Conservation (phyloP, 2,329 filamentous ascomycete species). For the Colletotrichum horii region DNA sequence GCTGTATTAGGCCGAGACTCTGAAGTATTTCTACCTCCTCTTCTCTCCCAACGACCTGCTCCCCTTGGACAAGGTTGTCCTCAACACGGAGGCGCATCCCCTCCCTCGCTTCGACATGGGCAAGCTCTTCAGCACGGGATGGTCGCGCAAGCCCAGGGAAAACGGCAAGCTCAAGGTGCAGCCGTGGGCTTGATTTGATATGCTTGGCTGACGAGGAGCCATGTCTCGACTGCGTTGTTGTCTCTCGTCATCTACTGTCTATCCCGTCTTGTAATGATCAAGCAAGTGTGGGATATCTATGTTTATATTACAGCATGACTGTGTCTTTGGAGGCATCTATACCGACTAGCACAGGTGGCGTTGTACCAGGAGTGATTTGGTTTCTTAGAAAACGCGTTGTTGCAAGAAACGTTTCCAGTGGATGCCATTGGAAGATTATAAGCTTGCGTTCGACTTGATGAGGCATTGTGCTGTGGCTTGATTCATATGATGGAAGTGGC, state of each 20-base stretch:
- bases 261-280: not conserved
- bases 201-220: not conserved
- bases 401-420: not conserved
- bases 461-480: not conserved
- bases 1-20: constrained; percentile 79
- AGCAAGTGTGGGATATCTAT: not conserved
- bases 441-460: not conserved
- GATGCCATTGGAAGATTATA: not conserved
- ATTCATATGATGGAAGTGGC: not conserved
- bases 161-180: constrained; percentile 40
- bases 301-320: constrained; percentile 10
- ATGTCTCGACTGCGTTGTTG: not conserved
- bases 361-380: constrained; percentile 1
- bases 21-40: constrained; percentile 97
- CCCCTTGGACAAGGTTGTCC: constrained; percentile 84
- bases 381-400: not conserved
- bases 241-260: not conserved
- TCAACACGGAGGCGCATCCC: constrained; percentile 95
- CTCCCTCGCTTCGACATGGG: constrained; percentile 87
- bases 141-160: constrained; percentile 72
- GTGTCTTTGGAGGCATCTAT: not conserved
- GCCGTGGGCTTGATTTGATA: not conserved
- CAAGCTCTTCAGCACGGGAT: constrained; percentile 79
- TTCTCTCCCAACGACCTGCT: constrained; percentile 86
- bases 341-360: not conserved